Percentiles rank a stretch among this genome's conserved stretches.
Evolutionary conservation across 768 basidiomycete genomes (phyloP).

Genomic region (Tulasnella calospora): DNA sequence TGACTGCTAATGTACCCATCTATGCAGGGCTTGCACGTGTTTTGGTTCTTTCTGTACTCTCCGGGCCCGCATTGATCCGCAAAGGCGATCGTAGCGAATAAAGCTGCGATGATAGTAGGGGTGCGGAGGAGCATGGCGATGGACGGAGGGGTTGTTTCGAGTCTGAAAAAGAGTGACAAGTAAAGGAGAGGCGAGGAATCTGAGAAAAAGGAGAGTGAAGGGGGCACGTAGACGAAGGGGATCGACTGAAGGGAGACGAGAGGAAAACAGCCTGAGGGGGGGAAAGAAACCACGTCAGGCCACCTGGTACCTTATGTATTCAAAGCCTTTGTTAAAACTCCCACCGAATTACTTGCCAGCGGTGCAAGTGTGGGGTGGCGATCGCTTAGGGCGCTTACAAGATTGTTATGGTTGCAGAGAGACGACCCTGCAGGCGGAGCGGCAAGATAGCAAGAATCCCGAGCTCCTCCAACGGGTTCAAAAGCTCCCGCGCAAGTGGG

Average conservation of each 20-base stretch:
- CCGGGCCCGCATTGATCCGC: background rate
- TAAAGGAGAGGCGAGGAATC: background rate
- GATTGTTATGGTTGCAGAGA: background rate
- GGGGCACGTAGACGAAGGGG: background rate
- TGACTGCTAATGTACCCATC: background rate
- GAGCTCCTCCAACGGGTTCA: too few relatives aligned
- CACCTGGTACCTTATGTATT: background rate
- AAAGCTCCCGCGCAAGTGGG: too few relatives aligned
- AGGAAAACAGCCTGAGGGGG: background rate
- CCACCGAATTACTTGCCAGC: background rate
- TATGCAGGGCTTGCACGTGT: background rate
- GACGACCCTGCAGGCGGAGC: too few relatives aligned
- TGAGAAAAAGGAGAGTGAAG: background rate
- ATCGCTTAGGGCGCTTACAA: background rate
- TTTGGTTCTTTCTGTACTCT: background rate
- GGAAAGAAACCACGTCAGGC: background rate
- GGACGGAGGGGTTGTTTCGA: too few relatives aligned
- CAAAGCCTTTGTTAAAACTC: background rate
- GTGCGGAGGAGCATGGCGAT: background rate
- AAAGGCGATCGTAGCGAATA: background rate
- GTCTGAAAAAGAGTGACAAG: background rate
- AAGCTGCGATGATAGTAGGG: background rate
- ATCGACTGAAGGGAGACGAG: background rate
- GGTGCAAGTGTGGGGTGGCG: background rate
- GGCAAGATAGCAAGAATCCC: too few relatives aligned